Conservation (phyloP, 495 filamentous ascomycete genomes). For the Ramalina peruviana region DNA sequence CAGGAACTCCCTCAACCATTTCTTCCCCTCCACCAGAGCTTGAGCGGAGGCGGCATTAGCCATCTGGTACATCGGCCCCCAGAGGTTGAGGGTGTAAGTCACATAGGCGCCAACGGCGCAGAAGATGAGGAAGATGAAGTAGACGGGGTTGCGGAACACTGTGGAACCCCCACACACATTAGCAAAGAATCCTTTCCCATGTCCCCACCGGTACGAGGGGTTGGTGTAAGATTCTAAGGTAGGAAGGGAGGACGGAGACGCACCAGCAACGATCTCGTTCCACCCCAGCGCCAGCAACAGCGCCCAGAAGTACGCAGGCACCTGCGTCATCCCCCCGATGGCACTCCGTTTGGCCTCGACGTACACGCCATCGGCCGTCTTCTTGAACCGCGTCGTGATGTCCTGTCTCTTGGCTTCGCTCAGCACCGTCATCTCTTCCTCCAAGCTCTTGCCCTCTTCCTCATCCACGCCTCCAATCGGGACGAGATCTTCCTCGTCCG, state of each 20-base stretch:
- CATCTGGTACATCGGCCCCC: conserved; percentile 93
- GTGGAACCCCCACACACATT: neutral
- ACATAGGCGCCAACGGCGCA: conserved; percentile 65
- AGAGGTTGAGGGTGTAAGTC: conserved; percentile 83
- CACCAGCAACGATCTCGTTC: conserved; percentile 92
- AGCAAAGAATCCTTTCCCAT: neutral
- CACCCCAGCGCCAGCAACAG: conserved; percentile 80
- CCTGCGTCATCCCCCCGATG: conserved; percentile 87
- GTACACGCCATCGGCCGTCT: conserved; percentile 91
- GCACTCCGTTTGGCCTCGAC: conserved; percentile 95
- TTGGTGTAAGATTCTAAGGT: neutral
- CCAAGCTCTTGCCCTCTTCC: conserved; percentile 80
- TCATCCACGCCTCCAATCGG: conserved; percentile 87
- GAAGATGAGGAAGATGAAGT: conserved; percentile 78
- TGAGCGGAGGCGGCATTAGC: conserved; percentile 75
- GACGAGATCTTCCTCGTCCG: conserved; percentile 76
- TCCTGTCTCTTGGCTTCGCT: conserved; percentile 78
- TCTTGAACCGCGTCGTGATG: conserved; percentile 88
- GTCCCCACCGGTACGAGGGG: neutral
- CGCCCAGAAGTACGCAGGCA: conserved; percentile 89
- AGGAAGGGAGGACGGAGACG: conserved; percentile 20
- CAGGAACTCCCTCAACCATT: conserved; percentile 73
- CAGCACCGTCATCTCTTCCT: conserved; percentile 91
- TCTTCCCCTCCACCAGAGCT: conserved; percentile 78
- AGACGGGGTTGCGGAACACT: conserved; percentile 87